Evolutionary conservation across 225 moss, liverwort and hornwort genomes (phyloP), one percentile per base, ranked within the genome.

Genomic region (Bryum argenteum): DNA sequence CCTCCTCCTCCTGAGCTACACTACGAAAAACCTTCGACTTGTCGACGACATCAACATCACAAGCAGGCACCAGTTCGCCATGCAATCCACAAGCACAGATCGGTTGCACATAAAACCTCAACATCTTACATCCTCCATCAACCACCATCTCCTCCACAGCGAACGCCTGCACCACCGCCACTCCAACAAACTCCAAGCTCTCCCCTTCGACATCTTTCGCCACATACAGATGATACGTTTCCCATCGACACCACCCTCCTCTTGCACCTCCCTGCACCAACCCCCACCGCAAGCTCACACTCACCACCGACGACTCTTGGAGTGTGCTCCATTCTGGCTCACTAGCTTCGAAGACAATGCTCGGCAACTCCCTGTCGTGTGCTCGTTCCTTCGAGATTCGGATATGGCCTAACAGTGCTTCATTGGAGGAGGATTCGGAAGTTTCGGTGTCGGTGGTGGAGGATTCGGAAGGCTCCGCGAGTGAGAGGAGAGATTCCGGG

Each of bases 221-320:
- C 24, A 54, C 85, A 57, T 70, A 80, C 2, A 80, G 21, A 71
- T 85, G 45, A 68, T 86, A 89, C 69, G 77, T 80, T 18, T 72
- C 71, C 82, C 83, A 82, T 54, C 23, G 74, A 58, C 82, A 86
- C 10, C 82, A 86, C 9, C 22, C 48, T 7, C 81, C 77, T 5
- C 14, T 53, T 24, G 19, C n/a, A 66, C 62, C 66, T 16, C 72
- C 58, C 58, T 61, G 50, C 3, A 63, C 58, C 81, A 78, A 42
- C 47, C 85, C 76, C 95, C 95, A 95, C 23, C 82, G 53, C 68
- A 95, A 67, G 53, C 64, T 85, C 74, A 88, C 61, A 59, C 62
- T 81, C 18, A 95, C 71, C 22, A 79, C 67, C 52, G 83, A 80
- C 12, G 85, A 89, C 22, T 44, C 12, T 1, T 61, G 74, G 4